Percentiles rank a stretch among this genome's conserved stretches.
Evolutionary conservation across 2,329 filamentous ascomycete genomes (phyloP).

Genomic region (Metarhizium anisopliae): DNA sequence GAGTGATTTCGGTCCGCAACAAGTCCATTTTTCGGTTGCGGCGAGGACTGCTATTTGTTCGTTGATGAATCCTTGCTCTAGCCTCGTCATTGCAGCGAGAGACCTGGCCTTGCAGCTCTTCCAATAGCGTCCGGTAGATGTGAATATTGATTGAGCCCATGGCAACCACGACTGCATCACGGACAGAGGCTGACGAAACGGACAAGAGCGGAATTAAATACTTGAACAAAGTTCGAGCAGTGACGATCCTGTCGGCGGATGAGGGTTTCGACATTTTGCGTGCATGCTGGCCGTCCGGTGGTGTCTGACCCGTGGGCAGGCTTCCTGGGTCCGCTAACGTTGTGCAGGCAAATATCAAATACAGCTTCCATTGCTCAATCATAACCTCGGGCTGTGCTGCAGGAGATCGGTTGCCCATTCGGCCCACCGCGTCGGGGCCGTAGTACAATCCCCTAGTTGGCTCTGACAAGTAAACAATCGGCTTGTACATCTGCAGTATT

Average conservation of each 20-base stretch:
- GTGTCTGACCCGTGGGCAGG: conserved; percentile 22
- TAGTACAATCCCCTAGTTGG: conserved; percentile 56
- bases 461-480: conserved; percentile 72
- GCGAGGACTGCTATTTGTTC: conserved; percentile 73
- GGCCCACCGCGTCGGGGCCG: conserved; percentile 48
- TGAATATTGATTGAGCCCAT: conserved; percentile 93
- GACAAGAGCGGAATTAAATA: conserved; percentile 83
- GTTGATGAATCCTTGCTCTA: conserved; percentile 75
- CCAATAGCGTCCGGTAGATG: conserved; percentile 81
- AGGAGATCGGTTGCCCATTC: conserved; percentile 43
- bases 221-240: conserved; percentile 81
- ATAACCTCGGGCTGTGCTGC: conserved; percentile 76
- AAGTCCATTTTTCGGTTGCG: conserved; percentile 78
- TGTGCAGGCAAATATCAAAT: conserved; percentile 93
- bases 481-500: conserved; percentile 85
- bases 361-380: conserved; percentile 96
- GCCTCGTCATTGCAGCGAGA: conserved; percentile 82
- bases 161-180: conserved; percentile 83
- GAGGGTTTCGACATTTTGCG: conserved; percentile 69
- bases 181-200: conserved; percentile 68
- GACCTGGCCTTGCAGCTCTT: conserved; percentile 82
- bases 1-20: conserved; percentile 86
- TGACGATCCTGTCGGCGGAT: conserved; percentile 69
- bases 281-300: conserved; percentile 60
- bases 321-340: conserved; percentile 78